Conservation (phyloP, 805 yeast species). For the Nakazawaea populi region DNA sequence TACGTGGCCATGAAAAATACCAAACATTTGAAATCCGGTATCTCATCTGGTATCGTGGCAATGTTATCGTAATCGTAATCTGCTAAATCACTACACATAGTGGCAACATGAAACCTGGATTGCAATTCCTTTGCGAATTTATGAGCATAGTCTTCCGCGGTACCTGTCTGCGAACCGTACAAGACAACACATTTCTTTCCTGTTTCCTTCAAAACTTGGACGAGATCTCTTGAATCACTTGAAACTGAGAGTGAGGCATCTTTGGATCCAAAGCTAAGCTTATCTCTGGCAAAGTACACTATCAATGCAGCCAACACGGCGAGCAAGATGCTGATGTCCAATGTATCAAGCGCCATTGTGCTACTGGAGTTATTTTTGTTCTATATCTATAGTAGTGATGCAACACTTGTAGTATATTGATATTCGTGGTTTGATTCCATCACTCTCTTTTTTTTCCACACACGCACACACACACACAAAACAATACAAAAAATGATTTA, state of each 20-base stretch:
- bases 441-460: not conserved
- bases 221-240: slow-evolving; percentile 49
- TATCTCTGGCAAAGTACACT: slow-evolving; percentile 64
- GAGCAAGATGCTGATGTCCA: slow-evolving; percentile 64
- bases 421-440: not conserved
- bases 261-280: slow-evolving; percentile 33
- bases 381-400: not conserved
- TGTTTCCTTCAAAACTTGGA: slow-evolving; percentile 49
- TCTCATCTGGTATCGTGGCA: slow-evolving; percentile 51
- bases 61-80: slow-evolving; percentile 81
- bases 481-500: not conserved
- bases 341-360: slow-evolving; percentile 57
- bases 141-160: slow-evolving; percentile 94
- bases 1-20: slow-evolving; percentile 82
- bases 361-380: too few relatives aligned
- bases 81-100: slow-evolving; percentile 84
- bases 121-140: slow-evolving; percentile 86
- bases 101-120: slow-evolving; percentile 71
- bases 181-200: slow-evolving; percentile 75
- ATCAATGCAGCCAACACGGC: slow-evolving; percentile 61
- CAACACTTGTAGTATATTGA: too few relatives aligned
- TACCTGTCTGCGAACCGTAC: slow-evolving; percentile 96
- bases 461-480: not conserved
- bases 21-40: slow-evolving; percentile 37
- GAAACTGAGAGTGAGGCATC: slow-evolving; percentile 26